A percentile compares a stretch with the other conserved stretches of the same genome.
phyloP scores from a whole-genome alignment of 2,329 filamentous ascomycete species.

The Sordariomycetes sp. region DNA sequence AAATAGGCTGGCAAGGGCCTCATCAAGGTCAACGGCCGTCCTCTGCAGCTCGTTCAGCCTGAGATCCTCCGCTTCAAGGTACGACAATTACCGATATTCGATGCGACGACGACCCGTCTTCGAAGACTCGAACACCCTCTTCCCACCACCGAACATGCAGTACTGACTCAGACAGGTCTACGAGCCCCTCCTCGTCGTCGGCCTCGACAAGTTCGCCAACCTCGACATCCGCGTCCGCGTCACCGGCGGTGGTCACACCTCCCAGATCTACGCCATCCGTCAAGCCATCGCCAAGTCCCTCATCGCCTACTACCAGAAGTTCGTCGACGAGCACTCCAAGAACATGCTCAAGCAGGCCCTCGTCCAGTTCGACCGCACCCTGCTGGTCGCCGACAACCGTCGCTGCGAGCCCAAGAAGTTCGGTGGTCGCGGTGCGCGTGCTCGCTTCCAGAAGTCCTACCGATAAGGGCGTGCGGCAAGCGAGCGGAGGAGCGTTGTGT shows the following conservation, averaged over 20 bases:
- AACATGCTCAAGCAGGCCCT: conserved; percentile 98
- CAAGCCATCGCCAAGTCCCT: conserved; percentile 89
- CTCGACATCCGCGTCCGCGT: conserved; percentile 98
- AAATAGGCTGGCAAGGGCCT: conserved; percentile 56
- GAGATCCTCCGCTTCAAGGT: conserved; percentile 97
- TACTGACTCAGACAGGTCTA: conserved; percentile 77
- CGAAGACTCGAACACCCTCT: too few relatives aligned
- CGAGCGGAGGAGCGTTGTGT: too few relatives aligned
- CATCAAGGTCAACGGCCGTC: conserved; percentile 98
- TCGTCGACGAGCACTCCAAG: conserved; percentile 99
- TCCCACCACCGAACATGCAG: too few relatives aligned
- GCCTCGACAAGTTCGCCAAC: conserved; percentile 91
- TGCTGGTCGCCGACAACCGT: conserved; percentile 98
- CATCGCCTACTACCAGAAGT: conserved; percentile 96
- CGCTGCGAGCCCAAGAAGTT: conserved; percentile 99
- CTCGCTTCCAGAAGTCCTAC: conserved; percentile 99
- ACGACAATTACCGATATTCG: conserved; percentile 30
- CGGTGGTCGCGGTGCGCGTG: conserved; percentile 84
- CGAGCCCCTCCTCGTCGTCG: conserved; percentile 95
- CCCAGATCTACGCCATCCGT: conserved; percentile 95
- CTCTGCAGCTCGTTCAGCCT: conserved; percentile 87
- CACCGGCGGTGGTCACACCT: conserved; percentile 93
- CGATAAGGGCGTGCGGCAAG: conserved; percentile 64
- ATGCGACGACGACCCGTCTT: not conserved
- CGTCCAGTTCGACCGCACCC: conserved; percentile 90